These are phyloP conservation scores for Hypericum perforatum DNA, from an alignment of 345 rosid species.

Conservation along the genomic window DNA sequence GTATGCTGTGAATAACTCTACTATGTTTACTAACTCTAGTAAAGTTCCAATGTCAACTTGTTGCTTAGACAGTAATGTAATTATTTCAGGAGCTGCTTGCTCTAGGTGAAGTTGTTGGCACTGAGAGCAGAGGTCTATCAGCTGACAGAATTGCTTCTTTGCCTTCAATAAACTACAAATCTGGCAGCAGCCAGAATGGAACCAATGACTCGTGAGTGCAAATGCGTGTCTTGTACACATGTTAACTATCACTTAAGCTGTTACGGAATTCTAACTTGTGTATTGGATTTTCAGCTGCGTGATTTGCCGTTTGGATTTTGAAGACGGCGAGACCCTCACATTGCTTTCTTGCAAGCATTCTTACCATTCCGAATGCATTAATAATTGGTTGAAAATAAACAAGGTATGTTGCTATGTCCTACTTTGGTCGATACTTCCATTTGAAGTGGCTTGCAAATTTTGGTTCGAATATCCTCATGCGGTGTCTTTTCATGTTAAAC, in stretches of 20 bases:
- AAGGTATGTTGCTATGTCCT: slow-evolving; percentile 35
- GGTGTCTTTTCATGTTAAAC: too few species aligned
- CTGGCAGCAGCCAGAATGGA: slow-evolving; percentile 71
- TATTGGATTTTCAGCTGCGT: slow-evolving; percentile 57
- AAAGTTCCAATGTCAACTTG: neutral
- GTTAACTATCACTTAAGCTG: slow-evolving; percentile 3
- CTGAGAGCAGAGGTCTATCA: slow-evolving; percentile 92
- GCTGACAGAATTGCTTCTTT: slow-evolving; percentile 66
- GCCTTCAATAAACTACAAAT: slow-evolving; percentile 57
- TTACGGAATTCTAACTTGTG: slow-evolving; percentile 2
- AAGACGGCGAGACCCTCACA: slow-evolving; percentile 71
- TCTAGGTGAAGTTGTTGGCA: slow-evolving; percentile 80
- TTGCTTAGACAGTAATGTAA: slow-evolving; percentile 2
- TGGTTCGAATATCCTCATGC: too few species aligned
- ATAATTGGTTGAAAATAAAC: slow-evolving; percentile 91
- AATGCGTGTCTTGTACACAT: slow-evolving; percentile 4
- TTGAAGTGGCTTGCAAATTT: too few species aligned
- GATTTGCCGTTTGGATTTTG: slow-evolving; percentile 82
- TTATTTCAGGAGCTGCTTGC: slow-evolving; percentile 79
- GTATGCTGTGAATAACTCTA: slow-evolving; percentile 23
- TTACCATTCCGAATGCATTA: slow-evolving; percentile 88
- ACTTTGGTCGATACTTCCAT: too few species aligned
- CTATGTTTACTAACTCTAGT: slow-evolving; percentile 1
- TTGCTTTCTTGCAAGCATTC: slow-evolving; percentile 88
- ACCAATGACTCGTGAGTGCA: slow-evolving; percentile 73